Conservation (phyloP, 805 yeast species). For the Sugiyamaella chiloensis region DNA sequence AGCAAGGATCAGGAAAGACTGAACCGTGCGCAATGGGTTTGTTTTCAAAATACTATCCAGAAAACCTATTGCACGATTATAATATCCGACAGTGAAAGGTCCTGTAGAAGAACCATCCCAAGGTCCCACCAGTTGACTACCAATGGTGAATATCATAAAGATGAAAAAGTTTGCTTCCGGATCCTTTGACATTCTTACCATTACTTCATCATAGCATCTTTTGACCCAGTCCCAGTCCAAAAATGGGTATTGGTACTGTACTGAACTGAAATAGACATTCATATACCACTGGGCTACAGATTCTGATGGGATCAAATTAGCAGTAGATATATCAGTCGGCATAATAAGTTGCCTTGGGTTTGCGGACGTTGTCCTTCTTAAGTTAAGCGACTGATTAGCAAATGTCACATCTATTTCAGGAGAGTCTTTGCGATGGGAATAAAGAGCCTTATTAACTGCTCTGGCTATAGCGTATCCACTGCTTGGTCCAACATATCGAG, state of each 20-base stretch:
- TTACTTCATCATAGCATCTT: neutral
- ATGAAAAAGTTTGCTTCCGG: neutral
- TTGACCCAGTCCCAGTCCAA: neutral
- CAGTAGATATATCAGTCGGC: neutral
- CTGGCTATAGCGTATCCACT: neutral
- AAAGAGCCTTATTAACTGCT: slow-evolving; percentile 1
- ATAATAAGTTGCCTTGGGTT: neutral
- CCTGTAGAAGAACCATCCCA: neutral
- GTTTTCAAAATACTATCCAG: neutral
- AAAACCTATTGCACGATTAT: neutral
- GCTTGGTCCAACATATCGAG: neutral
- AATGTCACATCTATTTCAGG: neutral
- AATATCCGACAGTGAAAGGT: neutral
- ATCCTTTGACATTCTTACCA: neutral
- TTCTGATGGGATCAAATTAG: neutral
- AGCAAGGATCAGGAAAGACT: neutral
- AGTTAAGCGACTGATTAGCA: neutral
- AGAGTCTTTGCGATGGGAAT: neutral
- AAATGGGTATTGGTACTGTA: neutral
- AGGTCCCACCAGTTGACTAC: neutral
- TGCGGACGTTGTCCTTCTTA: neutral
- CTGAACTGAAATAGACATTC: neutral
- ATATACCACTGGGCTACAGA: neutral
- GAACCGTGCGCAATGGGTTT: neutral
- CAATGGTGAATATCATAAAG: neutral